These are phyloP conservation scores for Rhizopogon rudus DNA, from an alignment of 768 basidiomycete genomes.

Conservation along the genomic window DNA sequence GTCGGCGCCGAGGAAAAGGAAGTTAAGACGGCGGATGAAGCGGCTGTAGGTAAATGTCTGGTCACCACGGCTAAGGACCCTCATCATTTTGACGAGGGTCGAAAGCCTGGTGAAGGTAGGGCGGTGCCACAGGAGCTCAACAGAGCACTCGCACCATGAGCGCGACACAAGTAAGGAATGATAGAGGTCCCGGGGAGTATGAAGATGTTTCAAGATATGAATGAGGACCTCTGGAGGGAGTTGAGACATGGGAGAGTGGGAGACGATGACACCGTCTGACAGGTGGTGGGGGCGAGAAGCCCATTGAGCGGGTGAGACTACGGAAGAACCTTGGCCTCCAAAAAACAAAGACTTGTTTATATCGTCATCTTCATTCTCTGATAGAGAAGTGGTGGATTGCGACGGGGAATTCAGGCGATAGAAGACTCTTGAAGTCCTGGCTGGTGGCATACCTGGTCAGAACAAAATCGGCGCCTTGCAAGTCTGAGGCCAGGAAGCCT, in stretches of 20 bases:
- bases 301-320: conserved; percentile 69
- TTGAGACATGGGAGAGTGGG: conserved; percentile 53
- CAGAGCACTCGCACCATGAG: conserved; percentile 93
- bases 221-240: conserved; percentile 92
- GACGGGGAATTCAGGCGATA: conserved; percentile 42
- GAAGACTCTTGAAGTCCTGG: conserved; percentile 29
- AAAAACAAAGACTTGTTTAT: conserved; percentile 44
- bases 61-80: conserved; percentile 55
- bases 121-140: conserved; percentile 93
- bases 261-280: conserved; percentile 26
- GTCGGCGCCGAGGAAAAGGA: conserved; percentile 62
- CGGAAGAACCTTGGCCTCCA: conserved; percentile 30
- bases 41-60: conserved; percentile 84
- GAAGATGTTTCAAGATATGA: conserved; percentile 83
- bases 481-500: neutral
- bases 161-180: conserved; percentile 77
- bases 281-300: conserved; percentile 23
- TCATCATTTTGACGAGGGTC: conserved; percentile 75
- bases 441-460: conserved; percentile 10
- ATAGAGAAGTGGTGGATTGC: conserved; percentile 77
- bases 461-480: neutral
- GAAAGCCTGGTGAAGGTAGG: conserved; percentile 67
- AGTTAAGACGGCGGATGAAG: conserved; percentile 90
- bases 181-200: conserved; percentile 69
- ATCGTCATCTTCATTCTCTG: conserved; percentile 69